A percentile compares a stretch with the other conserved stretches of the same genome.
These are phyloP conservation scores for Candida ovalis DNA, from an alignment of 805 yeast species.

Conservation along the genomic window DNA sequence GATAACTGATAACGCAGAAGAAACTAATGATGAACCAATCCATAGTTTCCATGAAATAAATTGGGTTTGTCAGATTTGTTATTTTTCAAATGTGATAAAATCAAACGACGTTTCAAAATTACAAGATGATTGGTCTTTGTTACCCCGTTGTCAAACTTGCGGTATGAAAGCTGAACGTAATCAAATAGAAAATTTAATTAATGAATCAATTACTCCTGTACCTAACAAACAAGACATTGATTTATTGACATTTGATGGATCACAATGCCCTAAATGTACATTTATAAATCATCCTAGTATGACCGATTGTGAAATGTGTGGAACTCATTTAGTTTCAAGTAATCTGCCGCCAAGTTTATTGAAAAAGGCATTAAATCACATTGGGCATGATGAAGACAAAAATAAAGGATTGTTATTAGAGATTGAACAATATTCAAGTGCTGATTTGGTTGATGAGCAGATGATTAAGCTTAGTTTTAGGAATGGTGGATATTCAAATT, in stretches of 20 bases:
- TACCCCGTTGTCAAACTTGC: constrained; percentile 56
- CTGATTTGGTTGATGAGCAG: constrained; percentile 23
- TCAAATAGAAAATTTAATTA: constrained; percentile 25
- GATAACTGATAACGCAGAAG: neutral
- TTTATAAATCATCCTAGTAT: constrained; percentile 81
- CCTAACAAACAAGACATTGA: constrained; percentile 8
- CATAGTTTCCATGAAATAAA: constrained; percentile 21
- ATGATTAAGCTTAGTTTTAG: constrained; percentile 71
- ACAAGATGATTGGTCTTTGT: constrained; percentile 7
- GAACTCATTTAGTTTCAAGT: constrained; percentile 43
- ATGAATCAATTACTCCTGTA: neutral
- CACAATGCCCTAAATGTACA: constrained; percentile 48
- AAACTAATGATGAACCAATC: neutral
- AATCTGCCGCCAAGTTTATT: constrained; percentile 15
- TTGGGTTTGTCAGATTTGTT: constrained; percentile 92
- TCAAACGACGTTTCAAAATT: constrained; percentile 16
- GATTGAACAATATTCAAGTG: constrained; percentile 8
- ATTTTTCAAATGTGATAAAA: constrained; percentile 52
- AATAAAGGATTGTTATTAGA: constrained; percentile 5
- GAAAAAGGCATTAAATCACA: constrained; percentile 1
- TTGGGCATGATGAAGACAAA: neutral
- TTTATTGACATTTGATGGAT: constrained; percentile 28
- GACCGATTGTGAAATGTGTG: constrained; percentile 83
- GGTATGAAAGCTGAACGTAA: constrained; percentile 49
- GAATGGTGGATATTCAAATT: constrained; percentile 57